Evolutionary conservation across 108 stramenopile genomes (phyloP).

Genomic region (Nannochloropsis salina): DNA sequence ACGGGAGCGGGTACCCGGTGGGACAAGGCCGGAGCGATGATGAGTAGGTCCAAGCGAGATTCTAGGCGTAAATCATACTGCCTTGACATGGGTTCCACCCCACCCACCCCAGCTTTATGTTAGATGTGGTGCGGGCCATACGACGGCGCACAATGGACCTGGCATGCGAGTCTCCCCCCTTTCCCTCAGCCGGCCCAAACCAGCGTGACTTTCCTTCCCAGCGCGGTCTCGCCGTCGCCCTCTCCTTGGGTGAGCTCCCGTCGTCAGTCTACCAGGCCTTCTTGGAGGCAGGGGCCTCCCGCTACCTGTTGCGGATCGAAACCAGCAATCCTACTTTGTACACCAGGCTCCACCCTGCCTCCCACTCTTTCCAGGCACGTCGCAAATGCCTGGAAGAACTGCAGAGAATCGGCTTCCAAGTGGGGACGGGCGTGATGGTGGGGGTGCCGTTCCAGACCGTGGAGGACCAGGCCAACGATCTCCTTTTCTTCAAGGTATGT

Average conservation of each 20-base stretch:
- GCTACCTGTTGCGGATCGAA: slow-evolving; percentile 12
- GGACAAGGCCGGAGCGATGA: too few species aligned
- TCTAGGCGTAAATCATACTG: too few species aligned
- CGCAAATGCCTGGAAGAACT: not conserved
- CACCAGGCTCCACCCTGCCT: not conserved
- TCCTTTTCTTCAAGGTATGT: not conserved
- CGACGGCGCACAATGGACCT: not conserved
- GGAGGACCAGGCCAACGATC: not conserved
- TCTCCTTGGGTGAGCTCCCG: not conserved
- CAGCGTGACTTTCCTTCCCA: not conserved
- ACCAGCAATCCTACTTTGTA: not conserved
- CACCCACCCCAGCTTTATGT: not conserved
- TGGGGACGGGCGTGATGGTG: not conserved
- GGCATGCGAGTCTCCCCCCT: not conserved
- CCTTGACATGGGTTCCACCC: too few species aligned
- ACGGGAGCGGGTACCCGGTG: too few species aligned
- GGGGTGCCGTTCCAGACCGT: not conserved
- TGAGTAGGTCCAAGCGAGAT: too few species aligned
- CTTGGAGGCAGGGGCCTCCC: slow-evolving; percentile 5
- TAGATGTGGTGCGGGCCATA: not conserved
- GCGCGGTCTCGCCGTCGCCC: slow-evolving; percentile 11
- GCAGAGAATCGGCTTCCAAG: not conserved
- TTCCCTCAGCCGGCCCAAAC: not conserved
- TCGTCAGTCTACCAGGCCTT: not conserved
- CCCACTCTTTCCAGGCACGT: not conserved